Base-by-base conservation (phyloP, 139 green algal species). In the Microglena sp. region DNA sequence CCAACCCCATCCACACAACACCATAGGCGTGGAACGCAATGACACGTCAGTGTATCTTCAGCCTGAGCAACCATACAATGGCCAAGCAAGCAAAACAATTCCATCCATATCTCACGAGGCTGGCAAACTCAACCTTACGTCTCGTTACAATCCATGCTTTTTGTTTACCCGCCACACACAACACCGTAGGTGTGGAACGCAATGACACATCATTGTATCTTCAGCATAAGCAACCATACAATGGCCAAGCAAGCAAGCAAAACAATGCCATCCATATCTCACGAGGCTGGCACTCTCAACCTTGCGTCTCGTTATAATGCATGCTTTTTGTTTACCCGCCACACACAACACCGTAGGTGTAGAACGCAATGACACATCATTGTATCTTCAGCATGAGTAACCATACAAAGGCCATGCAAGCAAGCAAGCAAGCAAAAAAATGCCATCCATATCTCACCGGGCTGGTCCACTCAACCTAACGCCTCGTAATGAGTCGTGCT, bases 141-240 rank as follows among this genome's bases (percentile, higher is more conserved):
- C 40, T n/a, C n/a, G n/a, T n/a, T n/a, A n/a, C n/a, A n/a, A n/a
- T n/a, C n/a, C n/a, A n/a, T n/a, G n/a, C n/a, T n/a, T n/a, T n/a
- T n/a, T n/a, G n/a, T n/a, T n/a, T n/a, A n/a, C n/a, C n/a, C 40
- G 40, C 40, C 40, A 50, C 18, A 18, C 18, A 18, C 40, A 50
- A 50, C 11, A 28, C n/a, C 43, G 4, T 61, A 68, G 44, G 66
- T 84, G 32, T 84, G 77, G 77, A 74, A 84, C 45, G 74, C 68
- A 4, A 8, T 18, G 50, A 80, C 59, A 4, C 77, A 67, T 3
- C 70, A 66, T 55, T 78, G 72, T 67, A 4, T 74, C 6, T 74
- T 78, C 57, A 64, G 27, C 31, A 63, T 81, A 46, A 53, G 40
- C 5, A 76, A 60, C 31, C 75, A 82, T 67, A 65, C 50, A 3